Conservation (phyloP, 306 rosid genomes). For the Casuarina cunninghamiana region DNA sequence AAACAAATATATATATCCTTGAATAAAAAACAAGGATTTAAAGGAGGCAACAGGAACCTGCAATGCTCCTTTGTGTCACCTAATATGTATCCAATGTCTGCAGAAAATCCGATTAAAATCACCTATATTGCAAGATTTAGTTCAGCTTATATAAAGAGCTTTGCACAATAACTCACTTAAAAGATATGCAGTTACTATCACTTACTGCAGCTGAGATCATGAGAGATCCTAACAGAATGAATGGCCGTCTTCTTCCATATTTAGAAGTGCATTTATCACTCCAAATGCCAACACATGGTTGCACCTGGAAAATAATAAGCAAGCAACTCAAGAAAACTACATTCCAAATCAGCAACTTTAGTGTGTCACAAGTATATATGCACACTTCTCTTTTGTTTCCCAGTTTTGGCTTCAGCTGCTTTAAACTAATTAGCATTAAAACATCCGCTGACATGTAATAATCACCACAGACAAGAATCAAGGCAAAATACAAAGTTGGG, state of each 20-base stretch:
- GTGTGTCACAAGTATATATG: neutral
- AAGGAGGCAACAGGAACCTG: conserved; percentile 66
- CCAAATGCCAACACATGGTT: conserved; percentile 93
- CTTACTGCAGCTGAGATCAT: conserved; percentile 85
- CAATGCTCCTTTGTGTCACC: conserved; percentile 91
- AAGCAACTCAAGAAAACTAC: neutral
- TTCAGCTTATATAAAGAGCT: conserved; percentile 40
- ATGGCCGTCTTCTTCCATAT: conserved; percentile 94
- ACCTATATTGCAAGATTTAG: conserved; percentile 64
- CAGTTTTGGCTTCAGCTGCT: neutral
- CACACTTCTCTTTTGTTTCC: neutral
- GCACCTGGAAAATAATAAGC: conserved; percentile 49
- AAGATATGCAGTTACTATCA: conserved; percentile 19
- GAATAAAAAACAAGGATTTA: conserved; percentile 23
- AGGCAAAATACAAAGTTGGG: neutral
- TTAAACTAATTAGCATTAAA: neutral
- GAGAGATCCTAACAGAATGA: conserved; percentile 89
- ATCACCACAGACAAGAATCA: neutral
- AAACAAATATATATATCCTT: neutral
- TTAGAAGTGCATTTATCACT: conserved; percentile 92
- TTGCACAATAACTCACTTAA: neutral
- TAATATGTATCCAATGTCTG: conserved; percentile 85
- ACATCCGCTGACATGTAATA: neutral
- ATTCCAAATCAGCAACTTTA: neutral
- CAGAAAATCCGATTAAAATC: conserved; percentile 90